phyloP scores from a whole-genome alignment of 108 stramenopile species.

The Asterionellopsis glacialis region DNA sequence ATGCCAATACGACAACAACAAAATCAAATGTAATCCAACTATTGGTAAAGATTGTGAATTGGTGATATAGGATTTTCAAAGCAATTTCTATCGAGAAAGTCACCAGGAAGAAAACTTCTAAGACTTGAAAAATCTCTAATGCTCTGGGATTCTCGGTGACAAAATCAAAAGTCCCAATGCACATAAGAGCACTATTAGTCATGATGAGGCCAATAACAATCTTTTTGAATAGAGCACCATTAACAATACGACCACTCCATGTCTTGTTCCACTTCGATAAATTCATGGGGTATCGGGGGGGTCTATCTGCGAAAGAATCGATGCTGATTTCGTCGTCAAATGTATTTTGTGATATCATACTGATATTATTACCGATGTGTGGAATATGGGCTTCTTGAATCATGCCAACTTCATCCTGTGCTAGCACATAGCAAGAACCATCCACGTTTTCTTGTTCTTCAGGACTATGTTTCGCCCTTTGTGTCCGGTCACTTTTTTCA shows the following conservation, averaged over 20 bases:
- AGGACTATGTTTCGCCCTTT: no score
- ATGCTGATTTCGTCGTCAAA: no score
- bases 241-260: neutral
- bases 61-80: slow-evolving; percentile 28
- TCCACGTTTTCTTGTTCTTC: no score
- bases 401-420: no score
- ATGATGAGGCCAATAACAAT: slow-evolving; percentile 25
- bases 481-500: no score
- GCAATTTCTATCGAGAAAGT: slow-evolving; percentile 41
- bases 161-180: slow-evolving; percentile 42
- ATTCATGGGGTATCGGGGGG: no score
- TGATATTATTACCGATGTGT: no score
- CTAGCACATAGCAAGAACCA: no score
- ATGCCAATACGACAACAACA: slow-evolving; percentile 23
- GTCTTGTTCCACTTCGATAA: neutral
- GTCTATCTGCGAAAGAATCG: no score
- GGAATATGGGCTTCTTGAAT: no score
- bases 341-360: no score
- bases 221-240: neutral
- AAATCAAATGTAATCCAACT: slow-evolving; percentile 44
- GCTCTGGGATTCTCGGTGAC: slow-evolving; percentile 23
- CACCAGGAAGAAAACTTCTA: slow-evolving; percentile 23
- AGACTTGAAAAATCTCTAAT: slow-evolving; percentile 13
- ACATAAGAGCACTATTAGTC: slow-evolving; percentile 37
- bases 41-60: slow-evolving; percentile 22